Evolutionary conservation across 441 rosid species (phyloP).

Genomic region (Cnidoscolus chayamansa): DNA sequence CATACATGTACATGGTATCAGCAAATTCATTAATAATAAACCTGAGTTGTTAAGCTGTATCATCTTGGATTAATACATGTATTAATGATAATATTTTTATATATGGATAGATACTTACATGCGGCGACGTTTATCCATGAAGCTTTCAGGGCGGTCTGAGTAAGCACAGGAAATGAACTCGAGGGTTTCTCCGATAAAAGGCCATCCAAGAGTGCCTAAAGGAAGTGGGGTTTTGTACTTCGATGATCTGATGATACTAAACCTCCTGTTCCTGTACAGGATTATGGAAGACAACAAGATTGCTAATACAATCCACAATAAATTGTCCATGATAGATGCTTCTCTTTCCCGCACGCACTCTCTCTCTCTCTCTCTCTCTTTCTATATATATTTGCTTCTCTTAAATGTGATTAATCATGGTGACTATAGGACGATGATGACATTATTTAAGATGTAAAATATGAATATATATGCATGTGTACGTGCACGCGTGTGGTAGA

Average conservation of each 20-base stretch:
- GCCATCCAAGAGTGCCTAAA: slow-evolving; percentile 81
- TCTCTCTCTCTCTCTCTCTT: not conserved
- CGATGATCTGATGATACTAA: slow-evolving; percentile 21
- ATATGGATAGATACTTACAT: slow-evolving; percentile 34
- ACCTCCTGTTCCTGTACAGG: slow-evolving; percentile 31
- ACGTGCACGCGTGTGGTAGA: slow-evolving; percentile 32
- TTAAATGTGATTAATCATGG: slow-evolving; percentile 34
- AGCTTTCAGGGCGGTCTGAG: slow-evolving; percentile 81
- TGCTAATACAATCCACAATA: slow-evolving; percentile 35
- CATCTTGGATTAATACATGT: slow-evolving; percentile 1
- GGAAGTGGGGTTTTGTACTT: slow-evolving; percentile 43
- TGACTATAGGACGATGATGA: slow-evolving; percentile 7
- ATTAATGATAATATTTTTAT: not conserved
- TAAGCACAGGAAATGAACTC: slow-evolving; percentile 80
- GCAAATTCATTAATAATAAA: not conserved
- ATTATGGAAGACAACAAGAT: slow-evolving; percentile 31
- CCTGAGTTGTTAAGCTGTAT: not conserved
- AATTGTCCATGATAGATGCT: slow-evolving; percentile 27
- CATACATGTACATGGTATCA: not conserved
- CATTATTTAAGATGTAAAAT: slow-evolving; percentile 10
- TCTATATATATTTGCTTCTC: slow-evolving; percentile 6
- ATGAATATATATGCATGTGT: slow-evolving; percentile 28
- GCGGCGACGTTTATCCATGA: slow-evolving; percentile 80
- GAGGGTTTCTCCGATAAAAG: slow-evolving; percentile 81
- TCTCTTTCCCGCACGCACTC: not conserved